phyloP scores from a whole-genome alignment of 228 moss, liverwort and hornwort genomes.

The Sphagnum fallax region DNA sequence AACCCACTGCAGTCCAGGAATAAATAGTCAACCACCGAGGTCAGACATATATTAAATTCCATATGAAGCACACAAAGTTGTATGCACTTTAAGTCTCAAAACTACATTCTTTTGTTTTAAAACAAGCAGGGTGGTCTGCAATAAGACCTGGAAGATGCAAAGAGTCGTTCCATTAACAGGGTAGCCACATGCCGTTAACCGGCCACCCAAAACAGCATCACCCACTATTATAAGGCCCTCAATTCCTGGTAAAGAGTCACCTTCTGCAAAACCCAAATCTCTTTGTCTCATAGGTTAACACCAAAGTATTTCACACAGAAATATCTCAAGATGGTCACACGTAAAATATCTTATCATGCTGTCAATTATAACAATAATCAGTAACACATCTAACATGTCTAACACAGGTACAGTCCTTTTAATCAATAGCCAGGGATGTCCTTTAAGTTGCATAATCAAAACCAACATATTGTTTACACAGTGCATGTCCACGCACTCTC shows the following conservation, averaged over 20 bases:
- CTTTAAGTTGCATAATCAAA: too few species aligned
- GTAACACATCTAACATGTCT: too few species aligned
- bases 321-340: not conserved
- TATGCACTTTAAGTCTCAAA: too few species aligned
- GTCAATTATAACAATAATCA: not conserved
- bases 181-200: constrained; percentile 91
- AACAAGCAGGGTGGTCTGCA: not conserved
- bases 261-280: constrained; percentile 37
- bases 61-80: too few species aligned
- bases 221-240: constrained; percentile 86
- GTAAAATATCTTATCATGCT: not conserved
- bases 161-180: constrained; percentile 89
- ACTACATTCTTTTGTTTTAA: too few species aligned
- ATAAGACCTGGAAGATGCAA: constrained; percentile 88
- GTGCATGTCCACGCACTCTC: too few species aligned
- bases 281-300: constrained; percentile 8
- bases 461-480: too few species aligned
- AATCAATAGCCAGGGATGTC: too few species aligned
- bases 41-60: too few species aligned
- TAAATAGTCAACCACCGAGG: too few species aligned
- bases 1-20: constrained; percentile 56
- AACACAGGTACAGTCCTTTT: too few species aligned
- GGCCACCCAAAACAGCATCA: constrained; percentile 65
- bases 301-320: not conserved
- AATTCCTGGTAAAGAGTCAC: constrained; percentile 86